Evolutionary conservation across 2,329 filamentous ascomycete species (phyloP).

Genomic region (Calonectria pteridis): DNA sequence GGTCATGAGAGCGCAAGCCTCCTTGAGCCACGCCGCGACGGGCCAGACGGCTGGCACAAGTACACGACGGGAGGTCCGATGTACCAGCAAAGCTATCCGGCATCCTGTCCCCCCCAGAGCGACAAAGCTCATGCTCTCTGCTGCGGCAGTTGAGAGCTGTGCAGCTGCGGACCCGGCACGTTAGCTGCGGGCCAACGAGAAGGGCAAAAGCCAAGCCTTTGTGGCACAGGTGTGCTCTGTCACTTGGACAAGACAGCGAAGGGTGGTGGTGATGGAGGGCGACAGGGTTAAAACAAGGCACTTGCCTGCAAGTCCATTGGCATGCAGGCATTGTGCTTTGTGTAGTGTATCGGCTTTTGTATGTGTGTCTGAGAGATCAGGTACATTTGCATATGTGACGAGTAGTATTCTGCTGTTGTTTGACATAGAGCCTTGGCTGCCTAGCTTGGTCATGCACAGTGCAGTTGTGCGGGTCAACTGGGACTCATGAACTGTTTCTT

Average conservation of each 20-base stretch:
- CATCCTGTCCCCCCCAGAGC: background rate
- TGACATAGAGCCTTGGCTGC: background rate
- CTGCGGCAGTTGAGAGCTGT: slow-evolving; percentile 8
- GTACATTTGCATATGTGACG: slow-evolving; percentile 12
- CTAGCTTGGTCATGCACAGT: background rate
- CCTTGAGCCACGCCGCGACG: background rate
- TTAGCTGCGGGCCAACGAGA: slow-evolving; percentile 6
- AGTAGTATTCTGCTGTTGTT: background rate
- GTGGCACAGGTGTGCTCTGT: slow-evolving; percentile 8
- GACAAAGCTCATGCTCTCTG: background rate
- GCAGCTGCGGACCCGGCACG: slow-evolving; percentile 12
- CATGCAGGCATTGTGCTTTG: background rate
- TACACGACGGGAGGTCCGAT: background rate
- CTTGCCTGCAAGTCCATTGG: background rate
- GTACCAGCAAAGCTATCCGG: background rate
- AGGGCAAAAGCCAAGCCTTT: background rate
- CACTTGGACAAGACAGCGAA: background rate
- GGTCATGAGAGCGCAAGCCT: background rate
- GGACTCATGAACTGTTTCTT: background rate
- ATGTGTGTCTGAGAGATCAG: slow-evolving; percentile 11
- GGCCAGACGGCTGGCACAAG: background rate
- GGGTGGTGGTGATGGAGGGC: background rate
- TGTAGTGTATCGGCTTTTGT: background rate
- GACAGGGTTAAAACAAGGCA: slow-evolving; percentile 11
- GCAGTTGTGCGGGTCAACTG: background rate